Evolutionary conservation across 495 filamentous ascomycete genomes (phyloP).

Genomic region (Darksidea phi): DNA sequence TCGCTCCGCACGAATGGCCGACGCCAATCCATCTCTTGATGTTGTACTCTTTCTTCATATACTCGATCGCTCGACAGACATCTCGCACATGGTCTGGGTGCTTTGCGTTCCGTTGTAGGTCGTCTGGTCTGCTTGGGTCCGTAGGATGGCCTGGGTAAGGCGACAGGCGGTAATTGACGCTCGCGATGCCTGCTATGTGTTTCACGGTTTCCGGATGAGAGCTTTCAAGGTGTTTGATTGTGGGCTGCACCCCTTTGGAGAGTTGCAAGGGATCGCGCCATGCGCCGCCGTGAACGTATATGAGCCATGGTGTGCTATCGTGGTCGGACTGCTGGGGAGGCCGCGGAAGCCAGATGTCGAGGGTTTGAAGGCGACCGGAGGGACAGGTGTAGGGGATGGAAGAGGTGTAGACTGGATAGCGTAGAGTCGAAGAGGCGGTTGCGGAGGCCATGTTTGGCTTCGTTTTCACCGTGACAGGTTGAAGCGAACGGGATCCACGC

Average conservation of each 20-base stretch:
- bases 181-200: slow-evolving; percentile 31
- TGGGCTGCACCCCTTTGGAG: slow-evolving; percentile 11
- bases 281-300: slow-evolving; percentile 39
- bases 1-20: slow-evolving; percentile 37
- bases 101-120: slow-evolving; percentile 16
- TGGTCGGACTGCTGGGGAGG: slow-evolving; percentile 14
- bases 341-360: slow-evolving; percentile 32
- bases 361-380: slow-evolving; percentile 19
- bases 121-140: slow-evolving; percentile 8
- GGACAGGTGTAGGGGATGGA: slow-evolving; percentile 24
- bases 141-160: slow-evolving; percentile 27
- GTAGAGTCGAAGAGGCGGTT: background rate
- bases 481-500: too few species aligned
- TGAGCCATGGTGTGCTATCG: background rate
- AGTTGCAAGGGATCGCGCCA: slow-evolving; percentile 36
- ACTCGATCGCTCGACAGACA: slow-evolving; percentile 19
- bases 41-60: slow-evolving; percentile 9
- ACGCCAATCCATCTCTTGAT: slow-evolving; percentile 27
- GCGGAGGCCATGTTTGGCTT: background rate
- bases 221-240: slow-evolving; percentile 19
- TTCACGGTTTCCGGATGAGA: background rate
- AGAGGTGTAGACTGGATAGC: background rate
- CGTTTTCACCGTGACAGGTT: too few species aligned
- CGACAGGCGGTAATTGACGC: slow-evolving; percentile 36
- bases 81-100: slow-evolving; percentile 35